Base-by-base conservation (phyloP, 495 filamentous ascomycete genomes). In the Evansstolkia leycettana region DNA sequence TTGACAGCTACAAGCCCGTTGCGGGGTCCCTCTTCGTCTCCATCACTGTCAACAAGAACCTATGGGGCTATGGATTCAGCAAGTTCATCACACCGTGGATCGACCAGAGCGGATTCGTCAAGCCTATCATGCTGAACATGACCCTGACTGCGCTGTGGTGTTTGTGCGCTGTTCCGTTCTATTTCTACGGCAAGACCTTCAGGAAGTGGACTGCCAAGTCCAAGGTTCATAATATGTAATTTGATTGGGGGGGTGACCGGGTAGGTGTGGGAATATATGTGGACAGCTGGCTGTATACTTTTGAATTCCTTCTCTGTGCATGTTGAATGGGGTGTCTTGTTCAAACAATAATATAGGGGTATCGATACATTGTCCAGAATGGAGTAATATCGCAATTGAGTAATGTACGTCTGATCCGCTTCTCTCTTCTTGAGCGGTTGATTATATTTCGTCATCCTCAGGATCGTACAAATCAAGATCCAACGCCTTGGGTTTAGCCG, bases 1-100 rank as follows among this genome's bases (percentile, higher is more conserved):
- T 82, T 17, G 77, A 82, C 43, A 70, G 62, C 34, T 80, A 84
- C 52, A 78, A 75, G 40, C 67, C 67, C 17, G 61, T 77, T 27
- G 58, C 73, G 0, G 71, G 71, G 10, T 69, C 72, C 33, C 70
- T 78, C 48, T 65, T 78, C 40, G 72, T 78, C 9, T 57, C 65
- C 26, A 73, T 74, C 40, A 77, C 75, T 2, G 60, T 78, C 3
- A 69, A 75, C 23, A 79, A 79, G 56, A 76, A 80, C 39, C 46
- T 71, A 1, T 69, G 72, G 62, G 64, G 66, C n/a, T 69, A 67
- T 36, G 64, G 64, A 0, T 64, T 69, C 40, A 63, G 60, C 34
- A 64, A 67, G 25, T 67, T 65, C 38, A 64, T 66, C 44, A 65
- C 62, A 3, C 28, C 38, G 0, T 69, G 63, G 62, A 42, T 54